These are phyloP conservation scores for Sporothrix variecibatus DNA, from an alignment of 2,329 filamentous ascomycete genomes.

Conservation along the genomic window DNA sequence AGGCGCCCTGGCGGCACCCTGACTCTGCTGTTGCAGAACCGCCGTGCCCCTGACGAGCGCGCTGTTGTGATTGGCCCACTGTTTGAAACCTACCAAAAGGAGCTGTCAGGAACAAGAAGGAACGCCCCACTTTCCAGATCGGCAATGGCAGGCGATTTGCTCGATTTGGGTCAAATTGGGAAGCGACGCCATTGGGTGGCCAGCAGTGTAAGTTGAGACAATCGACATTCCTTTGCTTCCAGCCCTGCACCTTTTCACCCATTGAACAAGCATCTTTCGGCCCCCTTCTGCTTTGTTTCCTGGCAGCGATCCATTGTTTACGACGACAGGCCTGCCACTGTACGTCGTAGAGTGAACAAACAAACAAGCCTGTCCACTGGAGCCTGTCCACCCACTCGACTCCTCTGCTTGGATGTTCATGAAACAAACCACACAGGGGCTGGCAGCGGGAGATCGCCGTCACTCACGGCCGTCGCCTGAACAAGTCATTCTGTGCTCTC, in stretches of 20 bases:
- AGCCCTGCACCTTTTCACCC: too few relatives aligned
- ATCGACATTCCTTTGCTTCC: conserved; percentile 5
- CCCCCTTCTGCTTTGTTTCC: not conserved
- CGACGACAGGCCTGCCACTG: not conserved
- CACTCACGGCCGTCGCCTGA: conserved; percentile 9
- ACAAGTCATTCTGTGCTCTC: not conserved
- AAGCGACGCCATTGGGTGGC: conserved; percentile 16
- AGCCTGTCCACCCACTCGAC: not conserved
- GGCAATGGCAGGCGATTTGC: not conserved
- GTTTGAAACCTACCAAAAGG: not conserved
- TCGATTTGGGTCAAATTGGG: too few relatives aligned
- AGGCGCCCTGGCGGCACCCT: not conserved
- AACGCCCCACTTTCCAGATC: not conserved
- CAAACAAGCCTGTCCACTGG: not conserved
- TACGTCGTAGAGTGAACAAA: not conserved
- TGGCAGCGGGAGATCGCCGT: conserved; percentile 1
- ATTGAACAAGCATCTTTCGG: not conserved
- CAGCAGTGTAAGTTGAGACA: conserved; percentile 11
- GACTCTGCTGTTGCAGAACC: not conserved
- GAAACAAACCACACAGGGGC: conserved; percentile 5
- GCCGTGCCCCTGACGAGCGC: not conserved
- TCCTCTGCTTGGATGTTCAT: not conserved
- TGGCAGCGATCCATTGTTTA: conserved; percentile 9
- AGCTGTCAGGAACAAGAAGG: not conserved
- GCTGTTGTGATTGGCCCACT: conserved; percentile 3